Percentiles rank a stretch among this genome's conserved stretches.
Conservation (phyloP, 305 asterid genomes). For the Salvia sclarea region DNA sequence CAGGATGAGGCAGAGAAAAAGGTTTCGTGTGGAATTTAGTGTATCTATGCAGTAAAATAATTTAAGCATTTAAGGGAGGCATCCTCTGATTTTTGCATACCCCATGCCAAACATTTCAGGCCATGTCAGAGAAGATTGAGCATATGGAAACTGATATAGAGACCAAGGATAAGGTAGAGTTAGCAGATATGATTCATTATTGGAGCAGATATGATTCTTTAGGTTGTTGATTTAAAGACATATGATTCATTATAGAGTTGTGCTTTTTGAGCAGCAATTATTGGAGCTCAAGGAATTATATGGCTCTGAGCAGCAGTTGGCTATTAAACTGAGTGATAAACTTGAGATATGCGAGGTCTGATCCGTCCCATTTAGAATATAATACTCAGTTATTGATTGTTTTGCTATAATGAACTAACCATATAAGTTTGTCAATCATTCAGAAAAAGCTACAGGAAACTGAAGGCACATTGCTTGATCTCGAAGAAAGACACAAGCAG, state of each 20-base stretch:
- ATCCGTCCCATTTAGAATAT: conserved; percentile 5
- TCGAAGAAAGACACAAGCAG: conserved; percentile 82
- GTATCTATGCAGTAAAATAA: conserved; percentile 22
- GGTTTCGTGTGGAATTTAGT: conserved; percentile 41
- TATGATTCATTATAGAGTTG: conserved; percentile 23
- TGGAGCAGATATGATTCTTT: conserved; percentile 28
- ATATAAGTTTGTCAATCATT: conserved; percentile 27
- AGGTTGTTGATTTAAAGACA: conserved; percentile 18
- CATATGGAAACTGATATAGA: conserved; percentile 79
- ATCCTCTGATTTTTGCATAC: conserved; percentile 17
- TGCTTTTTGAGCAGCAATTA: conserved; percentile 59
- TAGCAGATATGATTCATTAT: neutral
- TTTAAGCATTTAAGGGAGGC: neutral
- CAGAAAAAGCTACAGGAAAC: conserved; percentile 90
- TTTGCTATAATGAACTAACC: conserved; percentile 25
- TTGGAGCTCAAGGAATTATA: conserved; percentile 75
- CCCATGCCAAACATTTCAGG: conserved; percentile 45
- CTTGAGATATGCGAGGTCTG: conserved; percentile 81
- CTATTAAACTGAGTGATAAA: conserved; percentile 63
- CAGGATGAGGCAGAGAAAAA: conserved; percentile 93
- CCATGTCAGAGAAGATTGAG: conserved; percentile 88
- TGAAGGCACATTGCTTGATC: conserved; percentile 79
- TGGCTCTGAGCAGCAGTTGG: conserved; percentile 69
- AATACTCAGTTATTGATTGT: conserved; percentile 2
- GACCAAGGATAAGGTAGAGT: conserved; percentile 77